Evolutionary conservation across 2,329 filamentous ascomycete species (phyloP).

Genomic region (Peltaster fructicola): DNA sequence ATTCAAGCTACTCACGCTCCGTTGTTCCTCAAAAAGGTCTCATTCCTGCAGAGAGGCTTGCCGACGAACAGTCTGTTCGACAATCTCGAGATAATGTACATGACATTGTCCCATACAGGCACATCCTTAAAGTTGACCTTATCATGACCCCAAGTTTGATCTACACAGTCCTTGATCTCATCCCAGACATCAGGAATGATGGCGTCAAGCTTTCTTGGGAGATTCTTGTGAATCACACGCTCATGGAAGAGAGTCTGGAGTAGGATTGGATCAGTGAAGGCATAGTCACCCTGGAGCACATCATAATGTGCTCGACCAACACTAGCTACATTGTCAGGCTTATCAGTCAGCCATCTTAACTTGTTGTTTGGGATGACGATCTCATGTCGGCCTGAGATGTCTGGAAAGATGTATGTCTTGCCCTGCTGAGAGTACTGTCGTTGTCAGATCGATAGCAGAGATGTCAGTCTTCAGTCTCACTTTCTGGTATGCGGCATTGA

Average conservation of each 20-base stretch:
- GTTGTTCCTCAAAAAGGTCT: constrained; percentile 30
- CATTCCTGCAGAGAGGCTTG: constrained; percentile 27
- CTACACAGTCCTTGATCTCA: constrained; percentile 19
- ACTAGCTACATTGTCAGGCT: constrained; percentile 24
- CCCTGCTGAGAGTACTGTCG: constrained; percentile 7
- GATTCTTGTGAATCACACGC: constrained; percentile 23
- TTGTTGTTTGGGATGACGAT: constrained; percentile 9
- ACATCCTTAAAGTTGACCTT: constrained; percentile 19
- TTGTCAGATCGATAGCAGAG: too few species aligned
- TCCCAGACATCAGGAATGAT: constrained; percentile 22
- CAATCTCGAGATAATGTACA: constrained; percentile 22
- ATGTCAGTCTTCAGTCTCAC: constrained; percentile 3
- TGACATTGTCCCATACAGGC: constrained; percentile 14
- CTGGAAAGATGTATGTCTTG: constrained; percentile 10
- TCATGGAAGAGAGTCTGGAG: constrained; percentile 24
- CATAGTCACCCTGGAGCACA: constrained; percentile 21
- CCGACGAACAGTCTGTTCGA: constrained; percentile 31
- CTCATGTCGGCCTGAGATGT: constrained; percentile 8
- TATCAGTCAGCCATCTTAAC: constrained; percentile 23
- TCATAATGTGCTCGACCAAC: constrained; percentile 22
- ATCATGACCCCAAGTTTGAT: constrained; percentile 21
- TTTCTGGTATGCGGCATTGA: constrained; percentile 8
- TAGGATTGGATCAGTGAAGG: constrained; percentile 20
- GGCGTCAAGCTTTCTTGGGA: constrained; percentile 22
- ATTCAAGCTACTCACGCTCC: too few species aligned